A percentile compares a stretch with the other conserved stretches of the same genome.
These are phyloP conservation scores for Chlamydomonas sphaeroides DNA, from an alignment of 139 green algal species.

Conservation along the genomic window DNA sequence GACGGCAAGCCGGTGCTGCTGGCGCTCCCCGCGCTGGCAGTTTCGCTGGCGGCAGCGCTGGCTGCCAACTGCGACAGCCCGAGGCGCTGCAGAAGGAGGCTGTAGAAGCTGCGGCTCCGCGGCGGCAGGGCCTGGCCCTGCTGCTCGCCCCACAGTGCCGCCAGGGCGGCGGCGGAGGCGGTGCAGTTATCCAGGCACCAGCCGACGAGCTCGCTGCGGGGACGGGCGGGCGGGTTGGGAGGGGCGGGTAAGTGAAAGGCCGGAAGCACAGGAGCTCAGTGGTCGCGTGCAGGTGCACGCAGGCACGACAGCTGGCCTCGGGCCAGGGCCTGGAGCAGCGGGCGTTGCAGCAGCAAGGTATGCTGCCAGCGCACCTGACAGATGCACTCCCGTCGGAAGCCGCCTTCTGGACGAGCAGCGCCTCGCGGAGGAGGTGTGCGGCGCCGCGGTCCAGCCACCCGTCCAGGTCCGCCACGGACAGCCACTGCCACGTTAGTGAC, in stretches of 20 bases:
- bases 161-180: conserved; percentile 4
- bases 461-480: conserved; percentile 1
- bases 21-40: neutral
- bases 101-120: conserved; percentile 12
- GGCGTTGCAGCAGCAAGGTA: neutral
- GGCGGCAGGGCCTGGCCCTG: neutral
- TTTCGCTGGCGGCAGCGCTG: neutral
- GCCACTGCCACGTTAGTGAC: conserved; percentile 3
- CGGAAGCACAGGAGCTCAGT: neutral
- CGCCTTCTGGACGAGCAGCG: conserved; percentile 21
- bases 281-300: neutral
- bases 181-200: conserved; percentile 41
- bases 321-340: neutral
- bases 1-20: too few relatives aligned
- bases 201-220: conserved; percentile 22
- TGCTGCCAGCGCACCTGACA: neutral
- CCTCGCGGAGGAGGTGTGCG: conserved; percentile 2
- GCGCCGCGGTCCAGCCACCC: neutral
- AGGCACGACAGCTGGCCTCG: too few relatives aligned
- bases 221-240: neutral
- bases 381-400: conserved; percentile 7
- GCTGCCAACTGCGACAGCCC: neutral
- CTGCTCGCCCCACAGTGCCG: conserved; percentile 22
- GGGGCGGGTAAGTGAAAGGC: too few relatives aligned
- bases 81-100: neutral